Base-by-base conservation (phyloP, 345 rosid species). In the Gossypium thurberi region DNA sequence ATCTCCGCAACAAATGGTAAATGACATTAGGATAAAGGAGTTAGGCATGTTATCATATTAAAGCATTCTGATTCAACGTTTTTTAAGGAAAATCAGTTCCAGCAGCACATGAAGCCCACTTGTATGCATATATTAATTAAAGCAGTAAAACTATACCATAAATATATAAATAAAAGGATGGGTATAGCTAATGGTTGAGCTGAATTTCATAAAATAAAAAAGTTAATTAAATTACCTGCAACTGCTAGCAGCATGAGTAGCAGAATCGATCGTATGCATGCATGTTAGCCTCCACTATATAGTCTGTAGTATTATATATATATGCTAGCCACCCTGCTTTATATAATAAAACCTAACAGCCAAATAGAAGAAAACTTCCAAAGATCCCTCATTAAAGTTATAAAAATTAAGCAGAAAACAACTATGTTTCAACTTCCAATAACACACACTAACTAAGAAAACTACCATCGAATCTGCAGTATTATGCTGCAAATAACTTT, bases 251-350 rank as follows among this genome's bases (percentile, higher is more conserved):
- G 62, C 62, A 58, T 56, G 14, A 56, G 26, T 33, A 61, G 69
- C 75, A 61, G 50, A 62, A 63, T 1, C 6, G 43, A 69, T 42
- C 47, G 79, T 47, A 47, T 76, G 84, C 83, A 84, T 76, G 84
- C 84, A 84, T 84, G 87, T 86, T 81, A 74, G 65, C 69, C 84
- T 83, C 92, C 90, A 88, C 85, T 75, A 74, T 18, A 33, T 25
- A 58, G 37, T 21, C 26, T 56, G 21, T 10, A 20, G 60, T 56
- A 56, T 20, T 52, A n/a, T 52, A 6, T 6, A 2, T 52, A 9
- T 52, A 33, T 52, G 53, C 52, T 56, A 12, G 46, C 23, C 42
- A 10, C n/a, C 28, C 70, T 74, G 25, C 65, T 46, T 69, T 67
- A 20, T 67, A 20, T 66, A 80, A 74, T 78, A 23, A 65, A 48